Conservation (phyloP, 805 yeast genomes). For the Ogataea neopini region DNA sequence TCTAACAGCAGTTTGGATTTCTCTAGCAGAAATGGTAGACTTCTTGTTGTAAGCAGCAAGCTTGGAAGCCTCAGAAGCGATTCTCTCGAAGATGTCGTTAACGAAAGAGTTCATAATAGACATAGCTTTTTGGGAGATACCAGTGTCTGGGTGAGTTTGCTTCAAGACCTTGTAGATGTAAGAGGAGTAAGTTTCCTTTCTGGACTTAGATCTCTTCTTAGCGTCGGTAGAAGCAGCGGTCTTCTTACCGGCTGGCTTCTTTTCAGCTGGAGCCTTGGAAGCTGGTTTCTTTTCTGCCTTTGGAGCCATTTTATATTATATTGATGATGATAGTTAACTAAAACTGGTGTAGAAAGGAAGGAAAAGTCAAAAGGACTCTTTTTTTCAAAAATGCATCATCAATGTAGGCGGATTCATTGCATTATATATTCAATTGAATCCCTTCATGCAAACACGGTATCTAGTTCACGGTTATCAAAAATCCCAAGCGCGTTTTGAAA, state of each 20-base stretch:
- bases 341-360: constrained; percentile 11
- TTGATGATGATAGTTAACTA: neutral
- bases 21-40: constrained; percentile 97
- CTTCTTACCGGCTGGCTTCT: constrained; percentile 90
- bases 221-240: constrained; percentile 78
- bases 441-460: neutral
- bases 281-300: constrained; percentile 69
- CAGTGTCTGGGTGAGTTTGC: constrained; percentile 99
- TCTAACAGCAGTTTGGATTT: constrained; percentile 98
- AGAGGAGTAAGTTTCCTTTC: constrained; percentile 98
- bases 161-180: constrained; percentile 97
- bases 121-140: constrained; percentile 98
- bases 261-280: constrained; percentile 96
- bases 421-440: constrained; percentile 1
- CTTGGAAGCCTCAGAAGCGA: constrained; percentile 96
- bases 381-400: neutral
- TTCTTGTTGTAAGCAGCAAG: constrained; percentile 98
- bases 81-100: constrained; percentile 97
- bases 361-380: constrained; percentile 3
- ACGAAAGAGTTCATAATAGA: constrained; percentile 98
- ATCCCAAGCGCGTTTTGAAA: neutral
- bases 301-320: constrained; percentile 56
- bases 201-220: constrained; percentile 91
- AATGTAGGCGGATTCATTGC: neutral
- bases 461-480: neutral